Evolutionary conservation across 176 grass and related monocot species (phyloP).

Genomic region (Hyparrhenia diplandra): DNA sequence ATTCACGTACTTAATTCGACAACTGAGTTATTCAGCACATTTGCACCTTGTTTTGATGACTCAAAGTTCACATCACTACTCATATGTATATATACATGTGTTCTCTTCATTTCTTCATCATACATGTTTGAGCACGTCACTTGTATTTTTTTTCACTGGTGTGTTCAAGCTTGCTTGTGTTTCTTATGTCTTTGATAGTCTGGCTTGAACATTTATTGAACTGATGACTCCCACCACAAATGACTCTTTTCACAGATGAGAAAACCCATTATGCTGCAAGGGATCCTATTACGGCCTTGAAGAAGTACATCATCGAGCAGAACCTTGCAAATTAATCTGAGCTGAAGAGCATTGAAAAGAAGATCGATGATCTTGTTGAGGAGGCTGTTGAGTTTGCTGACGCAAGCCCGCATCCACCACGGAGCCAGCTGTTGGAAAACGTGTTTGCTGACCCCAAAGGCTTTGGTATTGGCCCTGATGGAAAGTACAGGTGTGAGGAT

Average conservation of each 20-base stretch:
- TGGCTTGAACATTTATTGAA: neutral
- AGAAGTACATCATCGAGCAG: slow-evolving; percentile 70
- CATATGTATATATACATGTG: neutral
- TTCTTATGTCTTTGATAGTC: neutral
- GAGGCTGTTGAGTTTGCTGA: slow-evolving; percentile 95
- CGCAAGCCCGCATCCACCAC: slow-evolving; percentile 71
- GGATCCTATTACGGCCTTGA: slow-evolving; percentile 73
- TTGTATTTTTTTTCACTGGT: neutral
- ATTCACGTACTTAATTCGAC: neutral
- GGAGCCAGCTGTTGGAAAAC: slow-evolving; percentile 85
- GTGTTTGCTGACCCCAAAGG: slow-evolving; percentile 90
- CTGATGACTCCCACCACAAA: neutral
- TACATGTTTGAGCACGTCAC: neutral
- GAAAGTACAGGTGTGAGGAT: slow-evolving; percentile 90
- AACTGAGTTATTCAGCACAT: neutral
- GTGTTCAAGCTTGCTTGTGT: neutral
- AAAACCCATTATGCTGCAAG: slow-evolving; percentile 71
- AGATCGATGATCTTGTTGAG: slow-evolving; percentile 76
- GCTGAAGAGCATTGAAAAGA: slow-evolving; percentile 83
- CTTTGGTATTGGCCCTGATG: slow-evolving; percentile 90
- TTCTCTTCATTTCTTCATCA: neutral
- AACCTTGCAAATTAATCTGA: slow-evolving; percentile 69
- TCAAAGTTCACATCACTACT: neutral
- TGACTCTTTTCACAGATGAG: slow-evolving; percentile 56
- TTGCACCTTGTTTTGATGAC: neutral